Evolutionary conservation across 352 stramenopile genomes (phyloP).

Genomic region (Thraustotheca clavata): DNA sequence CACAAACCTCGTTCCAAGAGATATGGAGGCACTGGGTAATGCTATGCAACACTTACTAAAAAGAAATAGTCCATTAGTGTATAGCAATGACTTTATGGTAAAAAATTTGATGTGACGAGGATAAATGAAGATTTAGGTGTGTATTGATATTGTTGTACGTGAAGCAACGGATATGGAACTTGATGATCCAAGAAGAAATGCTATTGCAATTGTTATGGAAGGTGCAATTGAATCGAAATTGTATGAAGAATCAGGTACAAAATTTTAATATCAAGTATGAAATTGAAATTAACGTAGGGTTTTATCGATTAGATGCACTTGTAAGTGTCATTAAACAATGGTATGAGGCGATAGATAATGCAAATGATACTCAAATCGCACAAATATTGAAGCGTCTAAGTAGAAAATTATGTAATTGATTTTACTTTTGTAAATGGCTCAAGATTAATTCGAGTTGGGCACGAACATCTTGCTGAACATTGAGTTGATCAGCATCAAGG

Average conservation of each 20-base stretch:
- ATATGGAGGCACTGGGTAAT: neutral
- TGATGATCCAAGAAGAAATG: neutral
- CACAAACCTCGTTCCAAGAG: neutral
- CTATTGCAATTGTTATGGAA: neutral
- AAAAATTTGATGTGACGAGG: neutral
- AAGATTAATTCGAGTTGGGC: constrained; percentile 12
- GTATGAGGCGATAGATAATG: neutral
- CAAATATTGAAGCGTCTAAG: neutral
- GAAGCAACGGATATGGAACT: constrained; percentile 16
- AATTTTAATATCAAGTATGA: neutral
- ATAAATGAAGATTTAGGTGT: neutral
- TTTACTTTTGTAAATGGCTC: neutral
- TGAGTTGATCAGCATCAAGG: neutral
- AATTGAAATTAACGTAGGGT: neutral
- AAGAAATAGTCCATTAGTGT: neutral
- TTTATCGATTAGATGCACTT: neutral
- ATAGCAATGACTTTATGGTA: constrained; percentile 10
- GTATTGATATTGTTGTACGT: constrained; percentile 11
- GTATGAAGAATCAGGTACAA: neutral
- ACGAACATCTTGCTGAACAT: constrained; percentile 10
- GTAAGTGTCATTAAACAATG: neutral
- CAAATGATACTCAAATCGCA: neutral
- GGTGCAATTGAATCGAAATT: neutral
- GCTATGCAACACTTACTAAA: neutral
- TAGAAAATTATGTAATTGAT: neutral